A percentile compares a stretch with the other conserved stretches of the same genome.
These are phyloP conservation scores for Coemansia sp. DNA, from an alignment of 192 early-diverging fungal species.

Conservation along the genomic window DNA sequence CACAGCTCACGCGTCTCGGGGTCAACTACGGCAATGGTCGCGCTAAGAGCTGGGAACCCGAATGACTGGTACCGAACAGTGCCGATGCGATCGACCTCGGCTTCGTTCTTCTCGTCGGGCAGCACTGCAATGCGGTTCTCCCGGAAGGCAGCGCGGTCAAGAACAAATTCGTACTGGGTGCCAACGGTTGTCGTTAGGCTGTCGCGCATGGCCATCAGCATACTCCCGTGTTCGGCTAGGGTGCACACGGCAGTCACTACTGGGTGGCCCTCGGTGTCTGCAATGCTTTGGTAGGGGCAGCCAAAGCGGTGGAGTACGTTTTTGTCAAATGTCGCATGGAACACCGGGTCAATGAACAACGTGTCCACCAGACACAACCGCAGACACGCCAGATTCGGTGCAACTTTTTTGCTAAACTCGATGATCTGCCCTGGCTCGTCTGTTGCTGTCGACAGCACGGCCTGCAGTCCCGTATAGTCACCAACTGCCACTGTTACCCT, in stretches of 20 bases:
- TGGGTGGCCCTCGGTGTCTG: conserved; percentile 33
- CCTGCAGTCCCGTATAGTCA: conserved; percentile 67
- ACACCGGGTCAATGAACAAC: conserved; percentile 59
- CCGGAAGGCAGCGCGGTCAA: conserved; percentile 65
- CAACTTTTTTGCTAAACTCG: conserved; percentile 57
- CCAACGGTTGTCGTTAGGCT: conserved; percentile 24
- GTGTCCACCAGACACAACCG: conserved; percentile 66
- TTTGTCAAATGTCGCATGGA: conserved; percentile 53
- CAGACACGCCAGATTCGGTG: conserved; percentile 59
- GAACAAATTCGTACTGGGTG: conserved; percentile 55
- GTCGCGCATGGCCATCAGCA: conserved; percentile 71
- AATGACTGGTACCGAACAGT: conserved; percentile 48
- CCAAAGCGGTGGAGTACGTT: conserved; percentile 51
- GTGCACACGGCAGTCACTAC: conserved; percentile 67
- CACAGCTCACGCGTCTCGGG: conserved; percentile 76
- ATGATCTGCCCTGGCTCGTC: conserved; percentile 56
- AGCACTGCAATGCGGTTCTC: conserved; percentile 61
- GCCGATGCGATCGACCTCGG: conserved; percentile 27
- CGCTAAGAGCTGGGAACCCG: conserved; percentile 40
- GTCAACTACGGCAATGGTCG: conserved; percentile 76
- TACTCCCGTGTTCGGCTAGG: conserved; percentile 74
- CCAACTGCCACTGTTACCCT: conserved; percentile 65
- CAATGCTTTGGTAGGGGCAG: conserved; percentile 47
- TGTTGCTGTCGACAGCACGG: conserved; percentile 57
- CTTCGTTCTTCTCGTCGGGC: conserved; percentile 29